Evolutionary conservation across 257 asterid genomes (phyloP).

Genomic region (Capsicum chinense): DNA sequence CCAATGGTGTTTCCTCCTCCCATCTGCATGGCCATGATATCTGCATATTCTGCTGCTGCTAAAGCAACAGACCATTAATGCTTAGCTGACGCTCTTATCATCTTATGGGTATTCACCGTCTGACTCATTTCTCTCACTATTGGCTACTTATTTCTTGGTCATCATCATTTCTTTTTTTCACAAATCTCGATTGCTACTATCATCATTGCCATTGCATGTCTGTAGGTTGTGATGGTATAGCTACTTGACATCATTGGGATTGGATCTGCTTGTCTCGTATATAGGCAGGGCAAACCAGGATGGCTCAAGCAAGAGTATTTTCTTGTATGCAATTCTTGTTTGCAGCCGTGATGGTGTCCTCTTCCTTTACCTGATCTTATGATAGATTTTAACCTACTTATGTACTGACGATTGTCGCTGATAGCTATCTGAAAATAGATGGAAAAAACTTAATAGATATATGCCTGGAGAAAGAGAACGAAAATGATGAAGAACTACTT

Average conservation of each 20-base stretch:
- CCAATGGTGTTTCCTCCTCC: no score
- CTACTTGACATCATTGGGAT: not conserved
- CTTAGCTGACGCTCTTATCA: not conserved
- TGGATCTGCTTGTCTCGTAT: not conserved
- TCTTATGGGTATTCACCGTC: not conserved
- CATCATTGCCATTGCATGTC: not conserved
- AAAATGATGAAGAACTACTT: not conserved
- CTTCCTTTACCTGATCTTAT: not conserved
- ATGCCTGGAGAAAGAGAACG: not conserved
- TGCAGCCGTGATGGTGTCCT: not conserved
- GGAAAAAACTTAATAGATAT: not conserved
- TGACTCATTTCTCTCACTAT: not conserved
- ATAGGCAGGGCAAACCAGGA: not conserved
- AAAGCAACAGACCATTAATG: not conserved
- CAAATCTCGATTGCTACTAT: not conserved
- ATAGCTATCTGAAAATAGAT: not conserved
- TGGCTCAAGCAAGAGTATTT: not conserved
- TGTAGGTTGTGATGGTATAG: not conserved
- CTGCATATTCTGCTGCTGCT: not conserved
- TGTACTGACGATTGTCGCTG: not conserved
- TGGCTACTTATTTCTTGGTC: not conserved
- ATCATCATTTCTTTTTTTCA: not conserved
- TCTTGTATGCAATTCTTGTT: not conserved
- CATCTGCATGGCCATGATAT: no score
- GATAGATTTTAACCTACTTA: not conserved